Conservation (phyloP, 495 filamentous ascomycete species). For the Neurospora africana region DNA sequence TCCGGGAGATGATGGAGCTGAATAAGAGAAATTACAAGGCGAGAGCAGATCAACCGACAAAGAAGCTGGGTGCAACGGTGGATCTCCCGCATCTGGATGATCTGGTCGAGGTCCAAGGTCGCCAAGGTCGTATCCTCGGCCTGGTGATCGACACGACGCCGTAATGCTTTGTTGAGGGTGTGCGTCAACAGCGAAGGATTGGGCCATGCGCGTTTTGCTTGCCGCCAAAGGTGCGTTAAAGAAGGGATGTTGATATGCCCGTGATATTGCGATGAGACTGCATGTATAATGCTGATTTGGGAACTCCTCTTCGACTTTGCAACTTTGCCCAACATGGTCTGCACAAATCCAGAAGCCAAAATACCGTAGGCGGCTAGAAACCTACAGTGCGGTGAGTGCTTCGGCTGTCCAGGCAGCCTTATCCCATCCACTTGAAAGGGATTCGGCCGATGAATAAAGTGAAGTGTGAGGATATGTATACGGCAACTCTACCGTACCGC, state of each 20-base stretch:
- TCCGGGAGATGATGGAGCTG: background rate
- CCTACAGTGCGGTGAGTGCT: background rate
- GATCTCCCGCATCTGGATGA: background rate
- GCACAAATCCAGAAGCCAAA: background rate
- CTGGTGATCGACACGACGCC: background rate
- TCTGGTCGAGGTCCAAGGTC: background rate
- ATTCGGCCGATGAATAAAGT: background rate
- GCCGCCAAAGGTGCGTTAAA: background rate
- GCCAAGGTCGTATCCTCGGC: background rate
- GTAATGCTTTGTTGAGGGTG: background rate
- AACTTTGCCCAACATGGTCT: background rate
- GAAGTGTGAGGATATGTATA: background rate
- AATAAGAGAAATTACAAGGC: background rate
- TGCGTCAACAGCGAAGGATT: background rate
- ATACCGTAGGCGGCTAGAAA: background rate
- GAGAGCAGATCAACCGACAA: background rate
- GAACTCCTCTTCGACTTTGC: background rate
- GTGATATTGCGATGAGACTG: background rate
- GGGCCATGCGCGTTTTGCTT: background rate
- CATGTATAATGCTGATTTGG: background rate
- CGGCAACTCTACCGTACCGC: background rate
- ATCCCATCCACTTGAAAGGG: background rate
- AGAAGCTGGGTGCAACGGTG: background rate
- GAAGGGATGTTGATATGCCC: background rate
- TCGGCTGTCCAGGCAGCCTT: background rate